phyloP scores from a whole-genome alignment of 192 early-diverging fungal species.

The Backusella australiensis region DNA sequence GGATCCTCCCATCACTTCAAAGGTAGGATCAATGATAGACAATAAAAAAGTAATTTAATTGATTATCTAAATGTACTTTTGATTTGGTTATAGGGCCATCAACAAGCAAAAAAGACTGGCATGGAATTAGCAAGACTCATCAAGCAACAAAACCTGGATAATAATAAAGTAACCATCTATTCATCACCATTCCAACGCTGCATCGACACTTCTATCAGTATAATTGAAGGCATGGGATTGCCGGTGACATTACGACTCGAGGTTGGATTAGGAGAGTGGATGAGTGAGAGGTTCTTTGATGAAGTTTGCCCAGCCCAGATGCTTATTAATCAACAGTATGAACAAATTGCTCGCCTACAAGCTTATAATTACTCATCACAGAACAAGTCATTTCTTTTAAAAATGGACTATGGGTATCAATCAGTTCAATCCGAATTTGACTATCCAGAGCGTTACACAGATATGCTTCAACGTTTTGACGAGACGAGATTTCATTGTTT shows the following conservation, averaged over 20 bases:
- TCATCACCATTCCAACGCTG: slow-evolving; percentile 41
- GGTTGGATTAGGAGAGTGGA: slow-evolving; percentile 36
- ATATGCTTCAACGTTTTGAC: slow-evolving; percentile 34
- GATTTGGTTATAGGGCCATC: slow-evolving; percentile 14
- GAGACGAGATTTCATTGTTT: slow-evolving; percentile 16
- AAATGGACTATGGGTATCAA: slow-evolving; percentile 21
- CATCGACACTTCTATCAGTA: slow-evolving; percentile 32
- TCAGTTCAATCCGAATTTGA: slow-evolving; percentile 19
- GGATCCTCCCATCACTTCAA: slow-evolving; percentile 32
- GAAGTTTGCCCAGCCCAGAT: slow-evolving; percentile 23
- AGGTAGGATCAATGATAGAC: slow-evolving; percentile 10
- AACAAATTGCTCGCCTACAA: slow-evolving; percentile 28
- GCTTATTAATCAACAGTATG: slow-evolving; percentile 22
- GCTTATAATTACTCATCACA: slow-evolving; percentile 8
- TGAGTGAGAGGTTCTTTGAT: slow-evolving; percentile 36
- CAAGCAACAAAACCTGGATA: slow-evolving; percentile 11
- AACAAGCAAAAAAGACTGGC: slow-evolving; percentile 35
- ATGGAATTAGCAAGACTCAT: slow-evolving; percentile 16
- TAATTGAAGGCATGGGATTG: slow-evolving; percentile 20
- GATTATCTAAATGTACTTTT: background rate
- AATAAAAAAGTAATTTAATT: background rate
- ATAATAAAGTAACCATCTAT: slow-evolving; percentile 23
- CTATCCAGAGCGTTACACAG: slow-evolving; percentile 29
- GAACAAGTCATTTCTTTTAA: slow-evolving; percentile 5
- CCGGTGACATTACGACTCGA: slow-evolving; percentile 29